Percentiles rank a stretch among this genome's conserved stretches.
Evolutionary conservation across 805 yeast genomes (phyloP).

Genomic region (Ogataea ramenticola): DNA sequence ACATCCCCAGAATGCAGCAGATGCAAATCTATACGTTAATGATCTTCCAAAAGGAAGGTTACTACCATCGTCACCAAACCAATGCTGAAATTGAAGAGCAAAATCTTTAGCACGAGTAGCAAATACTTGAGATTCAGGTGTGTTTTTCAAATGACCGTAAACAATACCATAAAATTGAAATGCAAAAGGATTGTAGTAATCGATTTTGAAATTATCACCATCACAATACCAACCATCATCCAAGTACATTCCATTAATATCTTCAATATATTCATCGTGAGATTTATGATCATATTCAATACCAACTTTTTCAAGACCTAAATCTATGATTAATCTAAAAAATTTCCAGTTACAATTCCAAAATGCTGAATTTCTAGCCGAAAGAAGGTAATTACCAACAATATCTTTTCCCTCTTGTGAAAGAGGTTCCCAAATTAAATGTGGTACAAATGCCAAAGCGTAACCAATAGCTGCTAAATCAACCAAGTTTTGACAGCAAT

Average conservation of each 20-base stretch:
- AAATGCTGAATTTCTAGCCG: slow-evolving; percentile 12
- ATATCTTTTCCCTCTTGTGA: slow-evolving; percentile 10
- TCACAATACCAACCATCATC: slow-evolving; percentile 27
- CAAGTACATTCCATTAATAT: slow-evolving; percentile 17
- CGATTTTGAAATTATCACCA: slow-evolving; percentile 18
- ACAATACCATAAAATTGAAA: slow-evolving; percentile 23
- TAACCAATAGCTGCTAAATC: slow-evolving; percentile 25
- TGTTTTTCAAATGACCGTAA: slow-evolving; percentile 12
- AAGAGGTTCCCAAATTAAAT: slow-evolving; percentile 22
- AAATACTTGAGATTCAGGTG: slow-evolving; percentile 9
- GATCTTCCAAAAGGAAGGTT: slow-evolving; percentile 1
- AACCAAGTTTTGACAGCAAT: slow-evolving; percentile 19
- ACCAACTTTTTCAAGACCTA: slow-evolving; percentile 20
- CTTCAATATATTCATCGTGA: slow-evolving; percentile 13
- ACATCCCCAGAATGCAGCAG: slow-evolving; percentile 1
- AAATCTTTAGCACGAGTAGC: slow-evolving; percentile 14
- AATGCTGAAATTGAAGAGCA: slow-evolving; percentile 18
- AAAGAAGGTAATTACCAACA: slow-evolving; percentile 12
- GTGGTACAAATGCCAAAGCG: slow-evolving; percentile 18
- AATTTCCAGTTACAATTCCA: slow-evolving; percentile 22
- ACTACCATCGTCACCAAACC: slow-evolving; percentile 7
- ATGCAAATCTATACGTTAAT: not conserved
- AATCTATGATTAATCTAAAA: slow-evolving; percentile 21
- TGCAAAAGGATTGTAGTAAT: slow-evolving; percentile 26
- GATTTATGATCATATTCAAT: slow-evolving; percentile 6